Conservation (phyloP, 2,329 filamentous ascomycete genomes). For the Penicillium sp. region DNA sequence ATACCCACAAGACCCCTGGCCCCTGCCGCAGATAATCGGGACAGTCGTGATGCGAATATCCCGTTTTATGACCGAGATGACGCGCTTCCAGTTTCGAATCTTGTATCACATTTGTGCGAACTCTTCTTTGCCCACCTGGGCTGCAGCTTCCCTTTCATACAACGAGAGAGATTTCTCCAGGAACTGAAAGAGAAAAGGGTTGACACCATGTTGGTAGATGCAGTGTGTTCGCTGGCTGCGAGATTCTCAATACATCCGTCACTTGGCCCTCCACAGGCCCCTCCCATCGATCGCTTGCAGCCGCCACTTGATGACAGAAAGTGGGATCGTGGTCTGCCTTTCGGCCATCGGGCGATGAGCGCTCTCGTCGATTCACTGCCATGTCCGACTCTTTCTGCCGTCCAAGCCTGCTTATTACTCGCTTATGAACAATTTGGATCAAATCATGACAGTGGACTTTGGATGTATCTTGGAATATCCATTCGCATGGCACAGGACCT, state of each 20-base stretch:
- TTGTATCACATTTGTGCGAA: slow-evolving; percentile 74
- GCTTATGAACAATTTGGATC: slow-evolving; percentile 88
- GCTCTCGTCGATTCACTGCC: slow-evolving; percentile 79
- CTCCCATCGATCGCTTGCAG: slow-evolving; percentile 46
- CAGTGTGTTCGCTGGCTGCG: slow-evolving; percentile 77
- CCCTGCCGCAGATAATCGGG: slow-evolving; percentile 24
- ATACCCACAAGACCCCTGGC: slow-evolving; percentile 17
- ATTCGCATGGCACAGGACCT: slow-evolving; percentile 80
- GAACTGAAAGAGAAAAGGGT: slow-evolving; percentile 76
- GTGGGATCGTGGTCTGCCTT: slow-evolving; percentile 72
- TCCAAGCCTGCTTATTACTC: slow-evolving; percentile 78
- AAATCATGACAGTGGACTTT: slow-evolving; percentile 82
- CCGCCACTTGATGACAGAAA: slow-evolving; percentile 35
- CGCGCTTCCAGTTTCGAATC: slow-evolving; percentile 64
- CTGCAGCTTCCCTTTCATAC: slow-evolving; percentile 82
- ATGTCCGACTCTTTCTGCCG: slow-evolving; percentile 76
- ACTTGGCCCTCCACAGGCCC: slow-evolving; percentile 51
- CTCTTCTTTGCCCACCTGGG: slow-evolving; percentile 80
- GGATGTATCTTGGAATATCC: slow-evolving; percentile 89
- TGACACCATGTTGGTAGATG: slow-evolving; percentile 81
- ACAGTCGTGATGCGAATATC: slow-evolving; percentile 44
- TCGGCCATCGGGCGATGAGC: slow-evolving; percentile 78
- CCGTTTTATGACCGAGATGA: slow-evolving; percentile 77
- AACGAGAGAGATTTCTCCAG: slow-evolving; percentile 68
- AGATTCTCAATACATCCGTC: slow-evolving; percentile 68